These are phyloP conservation scores for Pisolithus sp. DNA, from an alignment of 768 basidiomycete species.

Conservation along the genomic window DNA sequence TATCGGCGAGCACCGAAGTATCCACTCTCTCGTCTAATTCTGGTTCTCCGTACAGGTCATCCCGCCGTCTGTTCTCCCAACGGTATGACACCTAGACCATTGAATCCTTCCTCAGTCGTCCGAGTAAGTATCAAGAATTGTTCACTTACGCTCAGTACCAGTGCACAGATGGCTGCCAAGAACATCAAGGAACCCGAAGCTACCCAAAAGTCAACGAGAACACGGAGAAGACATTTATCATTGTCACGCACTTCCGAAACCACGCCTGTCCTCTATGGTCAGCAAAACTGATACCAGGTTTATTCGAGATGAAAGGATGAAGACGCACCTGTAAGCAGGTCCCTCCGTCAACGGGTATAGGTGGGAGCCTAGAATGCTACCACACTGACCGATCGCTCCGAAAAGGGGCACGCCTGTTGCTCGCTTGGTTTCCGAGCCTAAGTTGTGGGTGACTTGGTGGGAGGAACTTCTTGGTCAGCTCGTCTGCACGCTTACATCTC, in stretches of 20 bases:
- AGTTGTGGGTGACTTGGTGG: constrained; percentile 33
- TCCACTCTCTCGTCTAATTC: constrained; percentile 45
- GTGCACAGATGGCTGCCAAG: constrained; percentile 11
- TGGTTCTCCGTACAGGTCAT: constrained; percentile 47
- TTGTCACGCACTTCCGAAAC: constrained; percentile 11
- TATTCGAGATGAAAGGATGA: not conserved
- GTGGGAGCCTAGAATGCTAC: constrained; percentile 36
- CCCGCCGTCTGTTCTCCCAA: constrained; percentile 50
- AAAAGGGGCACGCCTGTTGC: constrained; percentile 38
- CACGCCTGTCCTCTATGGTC: constrained; percentile 7
- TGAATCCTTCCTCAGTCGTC: not conserved
- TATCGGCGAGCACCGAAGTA: constrained; percentile 59
- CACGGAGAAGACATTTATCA: not conserved
- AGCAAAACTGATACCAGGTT: not conserved
- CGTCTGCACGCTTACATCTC: not conserved
- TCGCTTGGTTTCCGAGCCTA: constrained; percentile 41
- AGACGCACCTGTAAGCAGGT: constrained; percentile 31
- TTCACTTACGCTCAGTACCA: constrained; percentile 16
- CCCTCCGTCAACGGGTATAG: constrained; percentile 37
- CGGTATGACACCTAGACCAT: constrained; percentile 51
- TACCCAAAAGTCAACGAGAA: not conserved
- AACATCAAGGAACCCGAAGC: constrained; percentile 22
- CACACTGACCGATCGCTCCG: constrained; percentile 37
- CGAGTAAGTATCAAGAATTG: too few species aligned
- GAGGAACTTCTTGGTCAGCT: not conserved